Evolutionary conservation across 352 stramenopile species (phyloP), one percentile per base, ranked within the genome.

Genomic region (Phytophthora brassicae): DNA sequence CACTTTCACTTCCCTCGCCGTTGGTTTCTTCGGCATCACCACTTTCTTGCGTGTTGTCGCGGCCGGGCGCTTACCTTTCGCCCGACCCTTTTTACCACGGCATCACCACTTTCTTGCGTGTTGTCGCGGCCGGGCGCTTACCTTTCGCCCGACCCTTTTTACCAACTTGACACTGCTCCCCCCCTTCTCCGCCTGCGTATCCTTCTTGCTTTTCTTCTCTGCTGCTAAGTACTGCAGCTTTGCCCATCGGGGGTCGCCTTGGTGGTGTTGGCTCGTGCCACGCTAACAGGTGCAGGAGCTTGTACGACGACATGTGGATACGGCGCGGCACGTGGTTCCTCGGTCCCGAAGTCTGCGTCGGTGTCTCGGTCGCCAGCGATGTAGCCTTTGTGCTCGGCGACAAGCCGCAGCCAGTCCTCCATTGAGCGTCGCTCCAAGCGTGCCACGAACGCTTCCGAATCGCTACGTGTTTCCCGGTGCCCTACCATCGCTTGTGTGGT

Each of bases 191-290:
- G 13, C 38, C 6, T 36, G 24, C 16, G 22, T 17, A 0, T 48
- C 38, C 12, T 36, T 38, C 13, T 41, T 31, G n/a, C 24, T 4
- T 16, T 60, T 44, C 29, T 44, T 24, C 39, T 45, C 17, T 19
- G 22, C 2, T n/a, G 17, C 29, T 0, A 42, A 2, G 13, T 60
- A 60, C 41, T 0, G 52, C 41, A 13, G n/a, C 14, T 19, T 51
- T 52, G 6, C 52, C 52, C 52, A 50, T 60, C 17, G 52, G 52
- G 16, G 52, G 52, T 20, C 22, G 38, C 16, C 8, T 4, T 31
- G 26, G 26, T 31, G 26, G 26, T 31, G 26, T 8, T 8, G 26
- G 4, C 26, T 31, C 26, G 26, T 31, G n/a, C 26, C 26, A 31
- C 26, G 8, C 26, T 8, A 31, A 31, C 26, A 31, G 26, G 26